phyloP scores from a whole-genome alignment of 1,284 basidiomycete species.

The Ceratobasidium sp. region DNA sequence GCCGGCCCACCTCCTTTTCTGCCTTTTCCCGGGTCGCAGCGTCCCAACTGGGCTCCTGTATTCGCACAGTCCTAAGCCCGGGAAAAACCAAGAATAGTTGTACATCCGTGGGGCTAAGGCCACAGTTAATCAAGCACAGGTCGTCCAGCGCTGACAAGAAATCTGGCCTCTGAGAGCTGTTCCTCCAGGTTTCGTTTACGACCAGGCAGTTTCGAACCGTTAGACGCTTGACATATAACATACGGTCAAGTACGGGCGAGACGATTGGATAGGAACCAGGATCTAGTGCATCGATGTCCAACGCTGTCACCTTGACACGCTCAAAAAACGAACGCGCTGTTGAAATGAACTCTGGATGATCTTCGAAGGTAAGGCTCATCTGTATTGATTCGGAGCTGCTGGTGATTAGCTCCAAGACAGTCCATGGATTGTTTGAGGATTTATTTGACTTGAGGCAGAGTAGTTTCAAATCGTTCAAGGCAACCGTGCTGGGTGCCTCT shows the following conservation, averaged over 20 bases:
- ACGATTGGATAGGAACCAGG: neutral
- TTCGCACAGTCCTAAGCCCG: neutral
- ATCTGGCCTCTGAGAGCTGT: neutral
- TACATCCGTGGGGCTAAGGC: neutral
- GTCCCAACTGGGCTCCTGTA: no score
- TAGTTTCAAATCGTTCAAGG: neutral
- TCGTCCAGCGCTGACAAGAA: neutral
- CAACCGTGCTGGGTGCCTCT: neutral
- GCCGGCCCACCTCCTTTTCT: no score
- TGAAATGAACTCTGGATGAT: neutral
- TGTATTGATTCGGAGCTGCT: neutral
- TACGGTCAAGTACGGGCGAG: neutral
- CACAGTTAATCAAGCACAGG: neutral
- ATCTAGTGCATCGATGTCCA: neutral
- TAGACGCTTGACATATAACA: neutral
- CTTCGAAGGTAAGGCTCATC: neutral
- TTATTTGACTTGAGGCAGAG: neutral
- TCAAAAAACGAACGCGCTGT: neutral
- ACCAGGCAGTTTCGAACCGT: neutral
- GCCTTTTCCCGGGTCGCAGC: no score
- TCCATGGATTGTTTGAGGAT: neutral
- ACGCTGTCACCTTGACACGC: neutral
- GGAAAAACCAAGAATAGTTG: neutral
- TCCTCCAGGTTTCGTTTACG: neutral
- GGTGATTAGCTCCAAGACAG: neutral